These are phyloP conservation scores for Botrytis byssoidea DNA, from an alignment of 2,329 filamentous ascomycete species.

Conservation along the genomic window DNA sequence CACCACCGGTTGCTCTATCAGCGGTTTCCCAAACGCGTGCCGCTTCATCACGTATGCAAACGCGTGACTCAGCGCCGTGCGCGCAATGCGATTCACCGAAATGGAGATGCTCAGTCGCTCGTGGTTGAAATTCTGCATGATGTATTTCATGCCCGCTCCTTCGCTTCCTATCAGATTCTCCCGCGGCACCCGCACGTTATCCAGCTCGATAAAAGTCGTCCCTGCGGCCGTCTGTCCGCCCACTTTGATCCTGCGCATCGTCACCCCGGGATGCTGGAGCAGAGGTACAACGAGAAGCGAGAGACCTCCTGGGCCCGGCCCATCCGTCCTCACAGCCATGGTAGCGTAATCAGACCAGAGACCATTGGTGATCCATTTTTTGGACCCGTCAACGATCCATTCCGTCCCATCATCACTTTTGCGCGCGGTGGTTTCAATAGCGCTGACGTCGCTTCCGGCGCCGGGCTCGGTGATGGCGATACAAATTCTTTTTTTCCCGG, in stretches of 20 bases:
- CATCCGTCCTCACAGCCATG: slow-evolving; percentile 70
- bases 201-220: neutral
- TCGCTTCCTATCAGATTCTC: neutral
- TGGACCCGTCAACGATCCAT: slow-evolving; percentile 71
- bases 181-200: neutral
- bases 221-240: neutral
- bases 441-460: neutral
- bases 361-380: slow-evolving; percentile 73
- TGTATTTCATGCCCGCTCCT: neutral
- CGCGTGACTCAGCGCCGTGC: neutral
- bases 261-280: neutral
- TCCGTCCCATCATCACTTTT: slow-evolving; percentile 47
- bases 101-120: neutral
- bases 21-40: neutral
- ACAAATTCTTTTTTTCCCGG: neutral
- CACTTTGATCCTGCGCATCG: neutral
- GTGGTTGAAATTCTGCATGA: neutral
- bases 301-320: slow-evolving; percentile 42
- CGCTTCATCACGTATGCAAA: neutral
- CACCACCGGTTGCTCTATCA: neutral
- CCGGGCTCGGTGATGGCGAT: neutral
- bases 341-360: slow-evolving; percentile 65
- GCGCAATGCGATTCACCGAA: neutral
- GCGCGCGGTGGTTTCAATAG: neutral
- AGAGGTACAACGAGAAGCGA: neutral